Evolutionary conservation across 768 basidiomycete genomes (phyloP).

Genomic region (Macrolepiota albuminosa): DNA sequence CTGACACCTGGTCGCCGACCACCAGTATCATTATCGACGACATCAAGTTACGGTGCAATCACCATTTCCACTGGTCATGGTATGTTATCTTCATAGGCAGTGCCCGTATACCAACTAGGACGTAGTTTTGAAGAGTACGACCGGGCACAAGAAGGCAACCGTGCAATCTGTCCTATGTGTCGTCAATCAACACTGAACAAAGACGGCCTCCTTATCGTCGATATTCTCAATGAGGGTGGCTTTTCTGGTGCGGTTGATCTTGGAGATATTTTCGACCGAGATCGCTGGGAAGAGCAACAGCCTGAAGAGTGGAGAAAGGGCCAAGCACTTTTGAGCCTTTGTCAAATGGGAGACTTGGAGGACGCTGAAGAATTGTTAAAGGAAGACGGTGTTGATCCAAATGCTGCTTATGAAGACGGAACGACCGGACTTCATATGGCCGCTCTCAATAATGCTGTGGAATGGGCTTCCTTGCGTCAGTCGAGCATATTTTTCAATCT

Average conservation of each 20-base stretch:
- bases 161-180: slow-evolving; percentile 7
- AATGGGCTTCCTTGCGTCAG: slow-evolving; percentile 11
- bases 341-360: slow-evolving; percentile 1
- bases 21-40: slow-evolving; percentile 8
- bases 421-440: slow-evolving; percentile 13
- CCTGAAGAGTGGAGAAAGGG: slow-evolving; percentile 11
- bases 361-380: slow-evolving; percentile 8
- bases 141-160: slow-evolving; percentile 6
- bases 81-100: neutral
- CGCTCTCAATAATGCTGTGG: slow-evolving; percentile 5
- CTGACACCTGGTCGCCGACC: neutral
- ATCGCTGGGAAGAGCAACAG: slow-evolving; percentile 11
- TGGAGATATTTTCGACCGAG: slow-evolving; percentile 8
- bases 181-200: slow-evolving; percentile 6
- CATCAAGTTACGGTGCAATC: slow-evolving; percentile 7
- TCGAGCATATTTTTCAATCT: neutral
- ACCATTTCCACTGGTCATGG: slow-evolving; percentile 11
- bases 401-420: slow-evolving; percentile 11
- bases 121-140: slow-evolving; percentile 11
- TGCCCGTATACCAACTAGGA: neutral
- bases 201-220: slow-evolving; percentile 5
- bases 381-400: slow-evolving; percentile 5
- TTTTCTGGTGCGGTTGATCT: slow-evolving; percentile 9
- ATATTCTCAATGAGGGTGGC: slow-evolving; percentile 9
- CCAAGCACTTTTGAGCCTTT: slow-evolving; percentile 7